Percentiles rank a stretch among this genome's conserved stretches.
Evolutionary conservation across 768 basidiomycete species (phyloP).

Genomic region (Russula brevipes): DNA sequence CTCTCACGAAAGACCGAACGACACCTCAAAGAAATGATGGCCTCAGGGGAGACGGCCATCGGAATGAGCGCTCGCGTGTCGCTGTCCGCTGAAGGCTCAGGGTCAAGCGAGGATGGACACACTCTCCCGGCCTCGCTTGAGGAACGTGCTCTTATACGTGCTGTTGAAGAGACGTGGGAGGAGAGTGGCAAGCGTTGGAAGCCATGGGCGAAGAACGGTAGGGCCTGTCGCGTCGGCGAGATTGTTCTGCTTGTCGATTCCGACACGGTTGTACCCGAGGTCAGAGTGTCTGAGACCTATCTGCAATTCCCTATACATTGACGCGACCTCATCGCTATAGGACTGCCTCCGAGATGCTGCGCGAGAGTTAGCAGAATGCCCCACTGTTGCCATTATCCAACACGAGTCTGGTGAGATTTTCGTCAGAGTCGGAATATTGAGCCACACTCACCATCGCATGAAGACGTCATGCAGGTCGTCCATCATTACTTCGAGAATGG

Average conservation of each 20-base stretch:
- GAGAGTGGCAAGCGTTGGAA: slow-evolving; percentile 32
- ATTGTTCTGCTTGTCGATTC: slow-evolving; percentile 48
- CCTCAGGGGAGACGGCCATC: background rate
- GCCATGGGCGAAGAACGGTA: slow-evolving; percentile 36
- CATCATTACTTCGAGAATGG: slow-evolving; percentile 49
- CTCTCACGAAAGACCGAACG: slow-evolving; percentile 35
- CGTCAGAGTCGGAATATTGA: background rate
- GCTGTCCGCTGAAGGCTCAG: slow-evolving; percentile 26
- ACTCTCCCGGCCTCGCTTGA: slow-evolving; percentile 39
- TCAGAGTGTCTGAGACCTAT: slow-evolving; percentile 5
- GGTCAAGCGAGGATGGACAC: slow-evolving; percentile 25
- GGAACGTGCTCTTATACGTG: slow-evolving; percentile 46
- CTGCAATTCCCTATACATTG: slow-evolving; percentile 4
- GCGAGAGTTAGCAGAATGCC: slow-evolving; percentile 45
- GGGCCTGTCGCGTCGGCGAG: slow-evolving; percentile 41
- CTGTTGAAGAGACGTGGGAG: slow-evolving; percentile 48
- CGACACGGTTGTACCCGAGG: slow-evolving; percentile 46
- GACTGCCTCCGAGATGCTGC: slow-evolving; percentile 52
- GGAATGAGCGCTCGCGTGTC: slow-evolving; percentile 28
- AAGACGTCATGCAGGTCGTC: slow-evolving; percentile 54
- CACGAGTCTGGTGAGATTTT: slow-evolving; percentile 39
- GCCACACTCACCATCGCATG: slow-evolving; percentile 29
- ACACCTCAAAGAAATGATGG: slow-evolving; percentile 32
- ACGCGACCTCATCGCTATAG: slow-evolving; percentile 15
- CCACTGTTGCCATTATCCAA: slow-evolving; percentile 48